Evolutionary conservation across 129 eudicot genomes (phyloP), one percentile per base, ranked within the genome.

Genomic region (Tagetes patula): DNA sequence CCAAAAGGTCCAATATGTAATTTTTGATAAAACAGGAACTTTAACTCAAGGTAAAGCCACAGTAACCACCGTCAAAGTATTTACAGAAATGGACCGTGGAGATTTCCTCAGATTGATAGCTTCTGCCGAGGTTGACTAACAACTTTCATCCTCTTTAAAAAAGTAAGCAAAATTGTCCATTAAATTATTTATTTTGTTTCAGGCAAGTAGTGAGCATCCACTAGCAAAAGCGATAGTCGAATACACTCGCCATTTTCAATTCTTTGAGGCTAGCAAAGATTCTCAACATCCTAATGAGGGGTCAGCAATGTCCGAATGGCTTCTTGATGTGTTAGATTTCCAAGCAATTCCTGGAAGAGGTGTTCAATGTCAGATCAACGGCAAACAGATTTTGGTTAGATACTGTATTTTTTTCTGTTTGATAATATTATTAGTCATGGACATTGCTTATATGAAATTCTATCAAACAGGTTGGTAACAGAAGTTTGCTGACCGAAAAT

Each of bases 181-280:
- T 60, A 9, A 34, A 60, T 37, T 10, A 47, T 10, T 59, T 30
- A 8, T 46, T 54, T 20, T 50, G 58, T 63, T 49, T 65, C 83
- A 95, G 99, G 96, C 94, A 74, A 84, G 91, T 72, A 95, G 99
- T 73, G 99, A 95, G 80, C 99, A 95, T 80, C 99, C 99, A 8
- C 58, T 95, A 87, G 99, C 85, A 4, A 95, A 88, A 72, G 97
- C 99, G 41, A 85, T 95, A 72, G 63, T 95, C 53, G 96, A 88
- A 61, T 88, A 95, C 62, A 85, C 99, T 13, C 91, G 96, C 43
- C 99, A 95, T 85, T 95, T 91, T 81, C 97, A 90, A 58, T 90
- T 90, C 81, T 88, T 95, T 69, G 96, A 95, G 50, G 71, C 73
- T 52, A 75, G 85, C 75, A 82, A 79, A 65, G 88, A 94, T 58